Base-by-base conservation (phyloP, 2,329 filamentous ascomycete species). In the Fusarium sp. region DNA sequence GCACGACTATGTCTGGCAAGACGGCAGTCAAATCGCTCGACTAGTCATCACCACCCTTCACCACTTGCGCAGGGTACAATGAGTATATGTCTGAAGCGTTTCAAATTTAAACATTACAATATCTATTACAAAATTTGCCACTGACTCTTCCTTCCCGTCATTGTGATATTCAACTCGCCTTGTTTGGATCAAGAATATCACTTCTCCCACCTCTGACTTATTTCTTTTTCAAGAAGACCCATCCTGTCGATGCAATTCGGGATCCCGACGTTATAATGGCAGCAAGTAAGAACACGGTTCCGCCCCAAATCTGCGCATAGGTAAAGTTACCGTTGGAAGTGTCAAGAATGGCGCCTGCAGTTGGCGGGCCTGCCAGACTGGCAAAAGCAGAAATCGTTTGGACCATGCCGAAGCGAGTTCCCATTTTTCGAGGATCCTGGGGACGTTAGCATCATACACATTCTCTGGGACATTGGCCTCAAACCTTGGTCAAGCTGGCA, bases 1-100 rank as follows among this genome's bases (percentile, higher is more conserved):
- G 40, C 91, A 94, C 78, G 87, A 92, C 78, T 85, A 86, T 69
- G 81, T 91, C 5, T 92, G 90, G 88, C 76, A 86, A 75, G 83
- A 87, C 62, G 90, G 90, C 18, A 76, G 77, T 34, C 86, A 89
- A 71, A 77, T 92, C 51, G 88, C 86, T 29, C 79, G 80, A 54
- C 78, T 87, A 20, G 76, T 87, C 44, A 72, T 73, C n/a, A 72
- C 78, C 54, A 75, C 78, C n/a, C 54, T 78, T 42, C 40, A 63
- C 22, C 68, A 70, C 38, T 59, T 75, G 50, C 49, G 58, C 42
- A 64, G 60, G 22, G 18, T 43, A 34, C 62, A 38, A 63, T 25
- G 29, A 52, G 27, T 18, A 44, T 47, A 44, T 18, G 25, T 32
- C 10, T 51, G 14, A 16, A 45, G 40, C 45, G 14, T 34, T 27